Evolutionary conservation across 257 asterid genomes (phyloP).

Genomic region (Lavandula angustifolia): DNA sequence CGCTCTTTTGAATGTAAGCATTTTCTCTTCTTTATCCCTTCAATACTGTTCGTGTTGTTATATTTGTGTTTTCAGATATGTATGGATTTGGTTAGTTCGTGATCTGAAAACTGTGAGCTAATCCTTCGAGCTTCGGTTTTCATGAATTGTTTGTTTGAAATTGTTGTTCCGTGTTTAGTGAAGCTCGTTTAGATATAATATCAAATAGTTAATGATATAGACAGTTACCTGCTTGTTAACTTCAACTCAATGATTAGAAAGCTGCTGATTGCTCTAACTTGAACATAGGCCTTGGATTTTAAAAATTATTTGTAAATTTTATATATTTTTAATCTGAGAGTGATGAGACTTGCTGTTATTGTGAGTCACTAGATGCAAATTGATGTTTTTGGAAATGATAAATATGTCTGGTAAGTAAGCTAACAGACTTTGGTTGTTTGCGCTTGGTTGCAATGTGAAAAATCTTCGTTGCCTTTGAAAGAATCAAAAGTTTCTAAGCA

Average conservation of each 20-base stretch:
- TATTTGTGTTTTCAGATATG: background rate
- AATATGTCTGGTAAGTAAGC: constrained; percentile 18
- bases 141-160: constrained; percentile 15
- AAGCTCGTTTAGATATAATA: background rate
- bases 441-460: constrained; percentile 7
- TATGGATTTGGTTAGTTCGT: constrained; percentile 16
- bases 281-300: background rate
- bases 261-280: background rate
- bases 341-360: constrained; percentile 12
- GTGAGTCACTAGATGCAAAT: constrained; percentile 28
- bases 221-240: constrained; percentile 15
- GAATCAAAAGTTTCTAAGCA: background rate
- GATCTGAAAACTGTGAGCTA: constrained; percentile 4
- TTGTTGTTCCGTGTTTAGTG: background rate
- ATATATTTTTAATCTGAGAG: background rate
- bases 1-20: constrained; percentile 64
- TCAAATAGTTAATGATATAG: background rate
- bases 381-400: constrained; percentile 9
- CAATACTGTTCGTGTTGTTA: background rate
- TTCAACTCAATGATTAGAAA: background rate
- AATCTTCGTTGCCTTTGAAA: background rate
- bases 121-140: constrained; percentile 31
- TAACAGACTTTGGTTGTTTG: background rate
- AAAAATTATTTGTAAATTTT: background rate
- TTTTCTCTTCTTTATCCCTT: constrained; percentile 27